phyloP scores from a whole-genome alignment of 768 basidiomycete genomes.

The Suillus alpinus region DNA sequence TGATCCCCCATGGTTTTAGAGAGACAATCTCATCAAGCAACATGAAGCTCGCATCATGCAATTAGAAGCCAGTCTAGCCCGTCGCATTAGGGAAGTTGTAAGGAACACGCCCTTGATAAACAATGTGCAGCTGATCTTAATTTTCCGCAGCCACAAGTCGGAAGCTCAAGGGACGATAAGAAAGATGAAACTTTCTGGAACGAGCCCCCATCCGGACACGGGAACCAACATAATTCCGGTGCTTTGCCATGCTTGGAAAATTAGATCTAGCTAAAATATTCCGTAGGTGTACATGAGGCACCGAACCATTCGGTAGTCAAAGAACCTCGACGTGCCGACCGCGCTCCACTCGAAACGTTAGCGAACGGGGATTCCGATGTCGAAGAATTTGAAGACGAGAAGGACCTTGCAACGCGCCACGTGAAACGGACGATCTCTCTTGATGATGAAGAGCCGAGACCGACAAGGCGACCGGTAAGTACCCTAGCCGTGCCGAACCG shows the following conservation, averaged over 20 bases:
- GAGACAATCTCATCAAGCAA: conserved; percentile 44
- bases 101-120: neutral
- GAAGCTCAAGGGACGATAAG: conserved; percentile 2
- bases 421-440: conserved; percentile 17
- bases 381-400: conserved; percentile 22
- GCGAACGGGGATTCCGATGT: conserved; percentile 27
- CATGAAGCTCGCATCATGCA: conserved; percentile 43
- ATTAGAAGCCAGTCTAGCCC: conserved; percentile 47
- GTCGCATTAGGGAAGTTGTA: conserved; percentile 39
- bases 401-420: conserved; percentile 19
- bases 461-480: conserved; percentile 26
- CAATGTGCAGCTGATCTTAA: conserved; percentile 2
- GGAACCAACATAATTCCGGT: conserved; percentile 2
- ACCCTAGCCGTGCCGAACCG: neutral
- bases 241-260: neutral
- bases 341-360: conserved; percentile 23
- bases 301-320: neutral
- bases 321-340: conserved; percentile 1
- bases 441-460: conserved; percentile 21
- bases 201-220: conserved; percentile 2
- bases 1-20: conserved; percentile 30
- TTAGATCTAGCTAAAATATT: neutral
- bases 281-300: neutral
- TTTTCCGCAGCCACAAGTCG: conserved; percentile 1
- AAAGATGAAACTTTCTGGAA: conserved; percentile 4